These are phyloP conservation scores for Arctostaphylos glauca DNA, from an alignment of 148 eudicot genomes.

Conservation along the genomic window DNA sequence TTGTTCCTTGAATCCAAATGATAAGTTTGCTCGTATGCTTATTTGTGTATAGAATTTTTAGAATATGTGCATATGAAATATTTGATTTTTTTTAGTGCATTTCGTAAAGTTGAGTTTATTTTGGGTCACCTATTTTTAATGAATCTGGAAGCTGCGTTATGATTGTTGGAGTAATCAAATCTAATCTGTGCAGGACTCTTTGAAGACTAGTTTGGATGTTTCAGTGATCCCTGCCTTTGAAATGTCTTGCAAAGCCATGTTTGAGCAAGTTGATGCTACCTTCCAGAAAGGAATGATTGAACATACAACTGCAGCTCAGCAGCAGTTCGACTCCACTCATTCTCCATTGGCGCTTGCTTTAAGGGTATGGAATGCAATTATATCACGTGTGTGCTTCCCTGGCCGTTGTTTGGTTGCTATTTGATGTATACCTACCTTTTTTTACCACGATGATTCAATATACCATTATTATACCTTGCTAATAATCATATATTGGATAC, in stretches of 20 bases:
- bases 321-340: slow-evolving; percentile 68
- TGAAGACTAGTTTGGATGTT: slow-evolving; percentile 74
- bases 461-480: background rate
- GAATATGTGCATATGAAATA: background rate
- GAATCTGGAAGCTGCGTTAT: background rate
- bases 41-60: background rate
- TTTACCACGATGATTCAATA: background rate
- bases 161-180: slow-evolving; percentile 1
- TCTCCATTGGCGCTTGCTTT: slow-evolving; percentile 73
- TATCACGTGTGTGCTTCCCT: background rate
- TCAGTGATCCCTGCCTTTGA: slow-evolving; percentile 87
- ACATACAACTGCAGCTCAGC: slow-evolving; percentile 62
- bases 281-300: slow-evolving; percentile 92
- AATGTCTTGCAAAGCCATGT: slow-evolving; percentile 88
- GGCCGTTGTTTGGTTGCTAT: background rate
- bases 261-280: slow-evolving; percentile 89
- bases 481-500: background rate
- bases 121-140: background rate
- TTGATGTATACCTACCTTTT: background rate
- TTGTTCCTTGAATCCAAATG: background rate
- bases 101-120: background rate
- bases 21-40: background rate
- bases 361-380: slow-evolving; percentile 48
- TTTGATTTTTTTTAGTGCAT: background rate
- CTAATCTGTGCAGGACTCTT: slow-evolving; percentile 57